phyloP scores from a whole-genome alignment of 257 asterid genomes.

The Solanum habrochaites region DNA sequence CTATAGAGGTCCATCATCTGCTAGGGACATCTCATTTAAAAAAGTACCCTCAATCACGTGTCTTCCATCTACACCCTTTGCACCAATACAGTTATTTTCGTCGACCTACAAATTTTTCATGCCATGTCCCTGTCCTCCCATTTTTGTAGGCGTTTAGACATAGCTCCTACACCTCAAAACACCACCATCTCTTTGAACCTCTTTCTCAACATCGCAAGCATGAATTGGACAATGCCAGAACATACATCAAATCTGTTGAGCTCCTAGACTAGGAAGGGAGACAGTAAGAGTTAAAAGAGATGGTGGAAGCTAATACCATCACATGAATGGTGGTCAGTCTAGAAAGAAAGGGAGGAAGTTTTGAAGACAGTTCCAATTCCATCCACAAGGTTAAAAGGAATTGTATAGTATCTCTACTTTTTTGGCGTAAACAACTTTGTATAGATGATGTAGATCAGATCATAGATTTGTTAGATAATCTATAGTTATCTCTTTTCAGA shows the following conservation, averaged over 20 bases:
- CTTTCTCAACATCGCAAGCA: background rate
- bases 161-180: background rate
- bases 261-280: background rate
- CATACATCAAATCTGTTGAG: background rate
- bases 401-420: background rate
- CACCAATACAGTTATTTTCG: background rate
- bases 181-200: background rate
- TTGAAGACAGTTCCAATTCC: background rate
- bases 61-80: background rate
- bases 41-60: background rate
- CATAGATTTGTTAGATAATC: background rate
- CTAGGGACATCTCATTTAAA: background rate
- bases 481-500: background rate
- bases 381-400: background rate
- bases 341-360: background rate
- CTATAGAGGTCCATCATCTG: background rate
- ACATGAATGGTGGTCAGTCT: background rate
- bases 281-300: background rate
- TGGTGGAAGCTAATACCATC: background rate
- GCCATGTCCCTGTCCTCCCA: background rate
- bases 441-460: background rate
- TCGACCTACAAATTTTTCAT: background rate
- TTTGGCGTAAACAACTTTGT: background rate
- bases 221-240: background rate
- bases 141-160: background rate